phyloP scores from a whole-genome alignment of 495 filamentous ascomycete genomes.

The Chaetomidium leptoderma region DNA sequence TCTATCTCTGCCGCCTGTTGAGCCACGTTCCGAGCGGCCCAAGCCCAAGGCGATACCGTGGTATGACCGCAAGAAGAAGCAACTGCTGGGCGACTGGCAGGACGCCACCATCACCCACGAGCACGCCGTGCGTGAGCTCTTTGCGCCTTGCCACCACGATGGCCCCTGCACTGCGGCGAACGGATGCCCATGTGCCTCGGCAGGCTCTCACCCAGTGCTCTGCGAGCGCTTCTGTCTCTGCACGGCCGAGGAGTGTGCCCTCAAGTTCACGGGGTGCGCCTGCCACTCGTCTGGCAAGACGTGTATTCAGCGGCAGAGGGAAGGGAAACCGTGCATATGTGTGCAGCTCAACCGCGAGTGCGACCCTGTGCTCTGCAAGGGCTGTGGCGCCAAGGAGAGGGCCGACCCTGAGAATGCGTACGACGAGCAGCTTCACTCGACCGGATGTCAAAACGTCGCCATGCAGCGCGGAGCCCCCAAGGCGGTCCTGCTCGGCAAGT shows the following conservation, averaged over 20 bases:
- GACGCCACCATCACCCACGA: conserved; percentile 44
- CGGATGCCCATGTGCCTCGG: conserved; percentile 51
- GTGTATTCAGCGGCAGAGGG: conserved; percentile 47
- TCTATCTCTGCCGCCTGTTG: conserved; percentile 26
- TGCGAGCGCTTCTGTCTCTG: conserved; percentile 68
- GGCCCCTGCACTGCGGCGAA: conserved; percentile 44
- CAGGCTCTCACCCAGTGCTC: conserved; percentile 41
- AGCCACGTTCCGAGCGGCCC: conserved; percentile 20
- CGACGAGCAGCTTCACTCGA: conserved; percentile 45
- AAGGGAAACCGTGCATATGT: conserved; percentile 54
- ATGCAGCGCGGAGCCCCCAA: conserved; percentile 60
- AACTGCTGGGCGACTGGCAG: conserved; percentile 46
- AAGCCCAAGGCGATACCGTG: conserved; percentile 40
- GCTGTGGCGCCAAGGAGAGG: conserved; percentile 59
- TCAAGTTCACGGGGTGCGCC: conserved; percentile 63
- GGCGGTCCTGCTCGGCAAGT: conserved; percentile 57
- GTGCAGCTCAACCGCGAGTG: conserved; percentile 62
- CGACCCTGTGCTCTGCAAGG: conserved; percentile 62
- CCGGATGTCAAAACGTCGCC: conserved; percentile 57
- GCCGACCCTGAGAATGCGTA: conserved; percentile 57
- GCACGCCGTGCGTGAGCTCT: conserved; percentile 37
- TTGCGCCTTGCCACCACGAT: conserved; percentile 45
- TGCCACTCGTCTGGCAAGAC: conserved; percentile 52
- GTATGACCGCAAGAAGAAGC: conserved; percentile 48
- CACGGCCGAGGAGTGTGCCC: conserved; percentile 50